phyloP scores from a whole-genome alignment of 345 rosid genomes.

The Syzygium aqueum region DNA sequence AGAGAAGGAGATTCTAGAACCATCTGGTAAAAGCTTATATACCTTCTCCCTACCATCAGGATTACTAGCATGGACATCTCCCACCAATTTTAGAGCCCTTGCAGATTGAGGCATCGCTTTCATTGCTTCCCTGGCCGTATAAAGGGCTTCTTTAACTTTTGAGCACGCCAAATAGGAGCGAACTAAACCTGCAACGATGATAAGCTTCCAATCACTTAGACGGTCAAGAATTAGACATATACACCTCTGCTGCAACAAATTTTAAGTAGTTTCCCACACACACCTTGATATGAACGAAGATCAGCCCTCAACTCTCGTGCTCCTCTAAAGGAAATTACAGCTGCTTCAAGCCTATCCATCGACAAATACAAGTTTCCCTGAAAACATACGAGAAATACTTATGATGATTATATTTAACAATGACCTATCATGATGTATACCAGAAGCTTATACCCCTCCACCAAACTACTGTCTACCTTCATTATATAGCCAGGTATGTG shows the following conservation, averaged over 20 bases:
- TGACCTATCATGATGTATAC: background rate
- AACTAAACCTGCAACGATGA: slow-evolving; percentile 65
- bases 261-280: background rate
- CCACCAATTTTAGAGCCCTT: slow-evolving; percentile 88
- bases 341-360: slow-evolving; percentile 79
- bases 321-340: slow-evolving; percentile 80
- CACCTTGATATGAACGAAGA: slow-evolving; percentile 98
- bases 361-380: slow-evolving; percentile 85
- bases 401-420: background rate
- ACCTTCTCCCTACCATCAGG: slow-evolving; percentile 97
- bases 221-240: background rate
- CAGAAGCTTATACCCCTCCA: background rate
- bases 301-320: slow-evolving; percentile 96
- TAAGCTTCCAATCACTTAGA: background rate
- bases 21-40: background rate
- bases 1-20: background rate
- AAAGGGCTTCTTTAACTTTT: slow-evolving; percentile 87
- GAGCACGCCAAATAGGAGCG: slow-evolving; percentile 86
- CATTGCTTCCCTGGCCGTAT: slow-evolving; percentile 97
- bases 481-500: slow-evolving; percentile 86
- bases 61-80: slow-evolving; percentile 92
- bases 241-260: background rate
- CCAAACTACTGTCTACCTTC: slow-evolving; percentile 47
- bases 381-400: background rate
- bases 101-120: slow-evolving; percentile 99